Conservation (phyloP, 192 early-diverging fungal genomes). For the Fimicolochytrium jonesii region DNA sequence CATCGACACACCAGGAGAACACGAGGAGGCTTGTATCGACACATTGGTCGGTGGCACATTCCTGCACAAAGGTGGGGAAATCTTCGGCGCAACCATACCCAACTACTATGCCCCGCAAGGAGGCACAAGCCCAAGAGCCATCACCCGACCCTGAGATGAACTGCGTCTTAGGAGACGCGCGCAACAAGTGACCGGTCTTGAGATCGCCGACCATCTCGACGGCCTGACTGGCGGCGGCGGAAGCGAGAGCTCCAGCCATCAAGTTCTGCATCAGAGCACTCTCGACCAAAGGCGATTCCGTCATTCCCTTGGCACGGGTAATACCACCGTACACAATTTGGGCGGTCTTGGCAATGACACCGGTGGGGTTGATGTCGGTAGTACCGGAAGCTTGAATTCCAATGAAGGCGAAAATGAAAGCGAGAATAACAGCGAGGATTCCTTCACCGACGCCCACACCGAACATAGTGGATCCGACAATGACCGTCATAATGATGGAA, state of each 20-base stretch:
- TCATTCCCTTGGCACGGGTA: slow-evolving; percentile 53
- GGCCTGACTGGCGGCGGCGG: slow-evolving; percentile 35
- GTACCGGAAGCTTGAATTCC: slow-evolving; percentile 79
- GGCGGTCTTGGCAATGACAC: slow-evolving; percentile 77
- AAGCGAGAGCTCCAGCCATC: slow-evolving; percentile 48
- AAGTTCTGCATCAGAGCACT: slow-evolving; percentile 61
- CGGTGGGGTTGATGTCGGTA: slow-evolving; percentile 81
- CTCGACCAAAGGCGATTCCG: slow-evolving; percentile 33
- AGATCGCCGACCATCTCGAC: slow-evolving; percentile 79
- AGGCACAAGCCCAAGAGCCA: too few species aligned
- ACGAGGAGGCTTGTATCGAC: too few species aligned
- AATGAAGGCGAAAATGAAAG: slow-evolving; percentile 69
- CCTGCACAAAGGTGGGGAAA: too few species aligned
- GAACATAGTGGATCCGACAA: slow-evolving; percentile 63
- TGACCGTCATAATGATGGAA: slow-evolving; percentile 52
- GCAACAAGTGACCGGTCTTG: slow-evolving; percentile 80
- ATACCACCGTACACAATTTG: slow-evolving; percentile 80
- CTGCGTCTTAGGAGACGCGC: slow-evolving; percentile 77
- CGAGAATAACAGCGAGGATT: slow-evolving; percentile 65
- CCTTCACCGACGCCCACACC: slow-evolving; percentile 63
- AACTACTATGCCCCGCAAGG: too few species aligned
- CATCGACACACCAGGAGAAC: too few species aligned
- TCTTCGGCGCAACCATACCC: too few species aligned
- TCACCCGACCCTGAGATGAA: slow-evolving; percentile 78
- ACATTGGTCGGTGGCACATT: too few species aligned